phyloP scores from a whole-genome alignment of 208 protist genomes.

The Naegleria gruberi region DNA sequence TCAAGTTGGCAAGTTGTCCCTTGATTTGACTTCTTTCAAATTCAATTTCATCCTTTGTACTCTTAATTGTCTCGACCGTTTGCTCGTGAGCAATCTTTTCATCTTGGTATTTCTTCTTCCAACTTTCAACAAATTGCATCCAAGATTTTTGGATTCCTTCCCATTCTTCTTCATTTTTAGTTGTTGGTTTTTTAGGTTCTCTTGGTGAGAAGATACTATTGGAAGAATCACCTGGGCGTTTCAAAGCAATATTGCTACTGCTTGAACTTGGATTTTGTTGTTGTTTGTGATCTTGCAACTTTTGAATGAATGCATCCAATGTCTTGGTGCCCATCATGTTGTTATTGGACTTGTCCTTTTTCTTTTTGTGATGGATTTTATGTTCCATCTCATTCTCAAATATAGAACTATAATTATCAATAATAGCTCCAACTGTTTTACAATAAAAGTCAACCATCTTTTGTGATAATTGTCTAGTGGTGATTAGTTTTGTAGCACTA shows the following conservation, averaged over 20 bases:
- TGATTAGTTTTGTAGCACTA: neutral
- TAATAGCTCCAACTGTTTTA: neutral
- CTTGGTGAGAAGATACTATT: neutral
- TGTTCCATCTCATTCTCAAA: neutral
- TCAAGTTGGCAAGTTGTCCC: neutral
- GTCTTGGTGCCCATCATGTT: neutral
- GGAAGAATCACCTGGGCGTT: neutral
- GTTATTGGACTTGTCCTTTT: neutral
- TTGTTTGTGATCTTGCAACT: neutral
- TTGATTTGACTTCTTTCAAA: neutral
- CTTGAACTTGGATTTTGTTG: neutral
- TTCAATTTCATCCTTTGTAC: neutral
- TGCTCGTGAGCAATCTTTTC: neutral
- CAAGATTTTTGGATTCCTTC: neutral
- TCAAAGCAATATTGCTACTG: too few species aligned
- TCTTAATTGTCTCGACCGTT: neutral
- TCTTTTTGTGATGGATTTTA: neutral
- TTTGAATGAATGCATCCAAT: neutral
- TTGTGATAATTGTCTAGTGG: neutral
- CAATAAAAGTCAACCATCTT: slow-evolving; percentile 1
- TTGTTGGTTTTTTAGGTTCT: slow-evolving; percentile 1
- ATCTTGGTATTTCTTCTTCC: neutral
- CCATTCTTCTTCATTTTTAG: neutral
- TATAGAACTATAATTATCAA: neutral
- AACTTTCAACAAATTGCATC: neutral